Evolutionary conservation across 352 stramenopile species (phyloP), one percentile per base, ranked within the genome.

Genomic region (Blastocystis sp.): DNA sequence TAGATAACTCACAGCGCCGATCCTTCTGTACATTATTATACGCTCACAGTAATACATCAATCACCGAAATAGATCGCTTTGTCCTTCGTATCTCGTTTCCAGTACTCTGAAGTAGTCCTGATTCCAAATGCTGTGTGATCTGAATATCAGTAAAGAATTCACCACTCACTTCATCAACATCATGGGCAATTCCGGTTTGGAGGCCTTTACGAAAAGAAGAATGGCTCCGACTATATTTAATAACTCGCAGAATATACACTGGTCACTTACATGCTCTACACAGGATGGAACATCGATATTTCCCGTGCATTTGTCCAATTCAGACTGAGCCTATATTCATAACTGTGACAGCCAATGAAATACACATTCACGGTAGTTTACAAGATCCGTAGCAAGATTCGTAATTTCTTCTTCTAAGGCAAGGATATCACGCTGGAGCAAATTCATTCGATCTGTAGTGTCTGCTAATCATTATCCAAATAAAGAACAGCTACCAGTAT

Each of bases 161-260:
- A 48, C 2, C 60, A 7, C 60, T 44, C 33, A 73, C 24, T 24
- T 73, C 60, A 6, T 73, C 60, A 22, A 73, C 60, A 44, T 44
- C 60, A 35, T 44, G 33, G 60, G 24, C 60, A 44, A 73, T 73
- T 73, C 60, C 60, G 6, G 33, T 73, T 44, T 44, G 24, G 24
- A 73, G 24, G 5, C 60, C 60, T 73, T 73, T 44, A n/a, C 60
- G 24, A 22, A 73, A 35, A 13, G 60, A 73, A 35, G 60, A 73
- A 48, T 22, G 60, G 37, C 60, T 73, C 40, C 60, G 24, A 35
- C 60, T 73, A 73, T 30, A 5, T 48, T 13, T 24, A 24, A 33
- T 44, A 6, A 2, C 33, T 35, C 60, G 1, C 1, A 6, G 4
- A 73, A 2, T 73, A 2, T 24, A 73, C 53, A 76, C 30, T 44